These are phyloP conservation scores for Volvox africanus DNA, from an alignment of 139 green algal genomes.

Conservation along the genomic window DNA sequence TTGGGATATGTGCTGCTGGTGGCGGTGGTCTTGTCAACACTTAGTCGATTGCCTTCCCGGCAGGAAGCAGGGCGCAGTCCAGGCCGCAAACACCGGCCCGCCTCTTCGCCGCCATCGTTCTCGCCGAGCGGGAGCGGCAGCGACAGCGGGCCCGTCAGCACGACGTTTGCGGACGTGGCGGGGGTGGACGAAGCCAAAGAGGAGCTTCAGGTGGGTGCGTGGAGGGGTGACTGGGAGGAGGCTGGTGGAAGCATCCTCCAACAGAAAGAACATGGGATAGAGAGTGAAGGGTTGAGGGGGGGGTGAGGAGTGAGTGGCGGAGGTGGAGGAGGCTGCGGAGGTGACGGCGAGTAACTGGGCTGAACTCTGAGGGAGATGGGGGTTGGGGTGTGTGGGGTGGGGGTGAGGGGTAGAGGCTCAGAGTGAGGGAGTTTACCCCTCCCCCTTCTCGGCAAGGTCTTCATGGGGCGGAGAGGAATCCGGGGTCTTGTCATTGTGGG, in stretches of 20 bases:
- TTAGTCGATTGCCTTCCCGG: constrained; percentile 79
- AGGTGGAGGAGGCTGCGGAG: background rate
- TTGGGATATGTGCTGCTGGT: constrained; percentile 79
- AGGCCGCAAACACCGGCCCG: background rate
- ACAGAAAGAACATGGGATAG: background rate
- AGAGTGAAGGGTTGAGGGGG: too few relatives aligned
- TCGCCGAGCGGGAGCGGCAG: constrained; percentile 51
- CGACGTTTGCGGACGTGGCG: constrained; percentile 90
- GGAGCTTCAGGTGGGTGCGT: constrained; percentile 73
- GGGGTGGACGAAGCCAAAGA: constrained; percentile 92
- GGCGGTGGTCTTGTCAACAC: constrained; percentile 71
- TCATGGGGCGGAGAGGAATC: too few relatives aligned
- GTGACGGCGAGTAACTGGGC: background rate
- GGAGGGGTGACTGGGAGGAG: background rate
- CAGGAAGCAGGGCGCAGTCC: constrained; percentile 47
- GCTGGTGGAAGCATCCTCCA: background rate
- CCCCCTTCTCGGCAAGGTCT: too few relatives aligned
- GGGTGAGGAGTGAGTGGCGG: background rate
- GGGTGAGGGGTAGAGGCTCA: too few relatives aligned
- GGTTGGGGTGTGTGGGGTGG: too few relatives aligned
- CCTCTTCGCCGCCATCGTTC: constrained; percentile 29
- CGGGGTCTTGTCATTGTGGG: too few relatives aligned
- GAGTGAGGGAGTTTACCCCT: too few relatives aligned
- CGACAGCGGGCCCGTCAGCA: constrained; percentile 9
- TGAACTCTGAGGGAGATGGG: background rate